Evolutionary conservation across 768 basidiomycete genomes (phyloP), one percentile per base, ranked within the genome.

Genomic region (Hydnum rufescens): DNA sequence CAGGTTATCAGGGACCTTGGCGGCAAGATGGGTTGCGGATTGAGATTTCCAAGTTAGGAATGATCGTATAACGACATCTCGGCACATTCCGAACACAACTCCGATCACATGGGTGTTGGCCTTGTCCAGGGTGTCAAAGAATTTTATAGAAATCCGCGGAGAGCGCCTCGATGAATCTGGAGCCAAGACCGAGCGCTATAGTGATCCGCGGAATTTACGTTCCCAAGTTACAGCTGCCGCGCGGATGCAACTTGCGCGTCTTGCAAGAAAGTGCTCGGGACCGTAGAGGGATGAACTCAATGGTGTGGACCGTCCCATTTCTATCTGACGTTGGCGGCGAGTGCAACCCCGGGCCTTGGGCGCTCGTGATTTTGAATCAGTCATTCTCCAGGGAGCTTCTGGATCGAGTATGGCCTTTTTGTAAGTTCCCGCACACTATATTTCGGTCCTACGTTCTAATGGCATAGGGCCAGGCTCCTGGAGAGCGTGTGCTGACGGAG

Each of bases 321-420:
- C 44, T 47, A 8, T 47, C 44, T 28, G 8, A 13, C 16, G 44
- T 28, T 13, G 44, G 8, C 13, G 26, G 13, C 25, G 26, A 16
- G 16, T 16, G 13, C 26, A 13, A 13, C 13, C 22, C 36, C 36
- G 22, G 0, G 13, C 44, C 44, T 4, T 55, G 58, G 39, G 85
- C 79, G 0, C 69, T 96, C 54, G 78, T 96, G 58, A 78, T 99
- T 58, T 73, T 96, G 52, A 96, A 99, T 64, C 86, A 93, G 55
- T 82, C 88, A 0, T 88, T 93, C 61, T 76, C 77, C 23, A 57
- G 64, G 3, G 58, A 66, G 5, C 71, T 95, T 39, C 70, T 96
- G 42, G 60, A 65, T 13, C 70, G 71, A 5, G 64, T 90, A 5
- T 95, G 68, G 70, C 19, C 54, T 1, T 57, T 59, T 4, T 65